Evolutionary conservation across 2,329 filamentous ascomycete species (phyloP).

Genomic region (Cladosporium phlei): DNA sequence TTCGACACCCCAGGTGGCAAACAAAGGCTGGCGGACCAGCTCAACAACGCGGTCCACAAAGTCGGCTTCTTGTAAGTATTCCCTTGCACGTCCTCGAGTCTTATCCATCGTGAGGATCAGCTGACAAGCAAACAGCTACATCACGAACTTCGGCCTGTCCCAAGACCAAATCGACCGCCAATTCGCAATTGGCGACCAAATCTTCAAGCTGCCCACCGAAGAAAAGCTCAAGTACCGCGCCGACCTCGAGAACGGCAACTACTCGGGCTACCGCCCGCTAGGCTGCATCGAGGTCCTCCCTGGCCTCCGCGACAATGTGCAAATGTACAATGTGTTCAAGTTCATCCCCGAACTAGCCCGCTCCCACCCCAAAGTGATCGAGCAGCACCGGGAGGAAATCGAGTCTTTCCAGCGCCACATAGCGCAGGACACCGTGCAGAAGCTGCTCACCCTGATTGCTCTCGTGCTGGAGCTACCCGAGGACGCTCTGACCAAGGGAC

Average conservation of each 20-base stretch:
- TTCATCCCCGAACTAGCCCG: constrained; percentile 41
- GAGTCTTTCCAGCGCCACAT: constrained; percentile 49
- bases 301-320: constrained; percentile 46
- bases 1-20: constrained; percentile 54
- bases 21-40: constrained; percentile 49
- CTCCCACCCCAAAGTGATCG: constrained; percentile 44
- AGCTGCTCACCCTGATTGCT: constrained; percentile 57
- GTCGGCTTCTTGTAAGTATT: constrained; percentile 49
- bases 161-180: constrained; percentile 58
- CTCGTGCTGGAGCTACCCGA: constrained; percentile 58
- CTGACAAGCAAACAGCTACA: constrained; percentile 37
- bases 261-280: constrained; percentile 23
- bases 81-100: background rate
- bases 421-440: constrained; percentile 54
- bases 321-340: constrained; percentile 59
- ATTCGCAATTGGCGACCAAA: constrained; percentile 56
- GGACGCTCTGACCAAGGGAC: constrained; percentile 52
- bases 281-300: constrained; percentile 14
- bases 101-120: background rate
- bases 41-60: constrained; percentile 48
- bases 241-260: constrained; percentile 29
- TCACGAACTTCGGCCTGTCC: constrained; percentile 58
- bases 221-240: constrained; percentile 55
- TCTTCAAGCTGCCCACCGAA: constrained; percentile 53
- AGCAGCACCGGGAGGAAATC: constrained; percentile 51